These are phyloP conservation scores for Fraxinus anomala DNA, from an alignment of 257 asterid species.

Conservation along the genomic window DNA sequence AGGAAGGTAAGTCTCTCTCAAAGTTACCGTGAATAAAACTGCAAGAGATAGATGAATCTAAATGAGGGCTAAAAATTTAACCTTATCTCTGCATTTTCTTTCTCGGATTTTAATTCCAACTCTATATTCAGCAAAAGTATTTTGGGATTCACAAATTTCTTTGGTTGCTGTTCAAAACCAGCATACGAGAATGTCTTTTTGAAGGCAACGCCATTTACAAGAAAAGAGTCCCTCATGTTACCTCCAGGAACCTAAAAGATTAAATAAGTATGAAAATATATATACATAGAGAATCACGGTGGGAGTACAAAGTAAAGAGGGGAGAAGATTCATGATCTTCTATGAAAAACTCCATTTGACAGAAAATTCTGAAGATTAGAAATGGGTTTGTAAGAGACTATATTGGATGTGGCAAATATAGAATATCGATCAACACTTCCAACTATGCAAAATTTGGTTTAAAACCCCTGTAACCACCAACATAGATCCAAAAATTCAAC, in stretches of 20 bases:
- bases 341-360: background rate
- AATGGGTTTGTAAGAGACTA: background rate
- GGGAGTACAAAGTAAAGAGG: constrained; percentile 7
- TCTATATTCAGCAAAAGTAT: constrained; percentile 87
- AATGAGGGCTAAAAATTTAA: constrained; percentile 29
- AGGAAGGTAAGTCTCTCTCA: background rate
- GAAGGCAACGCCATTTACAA: constrained; percentile 95
- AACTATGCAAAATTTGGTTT: background rate
- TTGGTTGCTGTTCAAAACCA: constrained; percentile 99
- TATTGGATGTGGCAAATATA: background rate
- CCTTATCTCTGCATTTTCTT: constrained; percentile 99
- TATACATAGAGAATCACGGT: background rate
- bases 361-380: background rate
- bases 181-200: constrained; percentile 99
- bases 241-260: constrained; percentile 93
- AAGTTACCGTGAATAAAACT: constrained; percentile 12
- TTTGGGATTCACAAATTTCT: constrained; percentile 73
- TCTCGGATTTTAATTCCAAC: constrained; percentile 93
- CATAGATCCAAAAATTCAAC: background rate
- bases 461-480: background rate
- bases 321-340: background rate
- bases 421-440: background rate
- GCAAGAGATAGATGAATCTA: constrained; percentile 9
- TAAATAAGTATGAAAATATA: constrained; percentile 15
- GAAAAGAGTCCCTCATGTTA: constrained; percentile 94